Evolutionary conservation across 2,329 filamentous ascomycete genomes (phyloP).

Genomic region (Trichoderma semiorbis): DNA sequence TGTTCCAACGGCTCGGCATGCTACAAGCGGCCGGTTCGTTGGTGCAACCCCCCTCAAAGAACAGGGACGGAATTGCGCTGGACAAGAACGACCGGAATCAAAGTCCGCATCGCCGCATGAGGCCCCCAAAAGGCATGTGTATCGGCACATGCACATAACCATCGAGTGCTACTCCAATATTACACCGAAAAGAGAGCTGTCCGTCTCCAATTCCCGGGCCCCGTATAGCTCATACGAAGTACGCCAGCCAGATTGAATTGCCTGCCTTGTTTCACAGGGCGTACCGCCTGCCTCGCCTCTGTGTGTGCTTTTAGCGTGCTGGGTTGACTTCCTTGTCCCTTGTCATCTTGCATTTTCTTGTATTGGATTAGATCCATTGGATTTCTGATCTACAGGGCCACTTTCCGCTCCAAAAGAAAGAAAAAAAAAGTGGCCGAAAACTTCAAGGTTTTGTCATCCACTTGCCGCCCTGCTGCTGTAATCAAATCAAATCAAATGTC

Average conservation of each 20-base stretch:
- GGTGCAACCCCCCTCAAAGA: neutral
- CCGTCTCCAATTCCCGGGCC: neutral
- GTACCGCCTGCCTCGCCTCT: neutral
- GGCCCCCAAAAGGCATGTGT: neutral
- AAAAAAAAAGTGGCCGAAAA: neutral
- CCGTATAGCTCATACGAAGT: neutral
- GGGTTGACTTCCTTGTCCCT: neutral
- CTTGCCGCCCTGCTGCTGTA: neutral
- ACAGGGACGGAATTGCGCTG: neutral
- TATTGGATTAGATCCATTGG: neutral
- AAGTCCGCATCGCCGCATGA: neutral
- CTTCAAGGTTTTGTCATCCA: neutral
- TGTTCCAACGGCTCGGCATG: neutral
- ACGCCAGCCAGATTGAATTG: neutral
- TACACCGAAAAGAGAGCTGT: neutral
- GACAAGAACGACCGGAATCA: neutral
- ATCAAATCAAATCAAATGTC: constrained; percentile 9
- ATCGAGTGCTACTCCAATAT: neutral
- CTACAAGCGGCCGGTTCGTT: neutral
- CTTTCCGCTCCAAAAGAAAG: neutral
- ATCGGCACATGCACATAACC: neutral
- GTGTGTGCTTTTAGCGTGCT: neutral
- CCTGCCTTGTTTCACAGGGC: neutral
- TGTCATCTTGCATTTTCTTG: neutral
- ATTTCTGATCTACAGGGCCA: neutral